These are phyloP conservation scores for Fusarium sp. DNA, from an alignment of 2,329 filamentous ascomycete genomes.

Conservation along the genomic window DNA sequence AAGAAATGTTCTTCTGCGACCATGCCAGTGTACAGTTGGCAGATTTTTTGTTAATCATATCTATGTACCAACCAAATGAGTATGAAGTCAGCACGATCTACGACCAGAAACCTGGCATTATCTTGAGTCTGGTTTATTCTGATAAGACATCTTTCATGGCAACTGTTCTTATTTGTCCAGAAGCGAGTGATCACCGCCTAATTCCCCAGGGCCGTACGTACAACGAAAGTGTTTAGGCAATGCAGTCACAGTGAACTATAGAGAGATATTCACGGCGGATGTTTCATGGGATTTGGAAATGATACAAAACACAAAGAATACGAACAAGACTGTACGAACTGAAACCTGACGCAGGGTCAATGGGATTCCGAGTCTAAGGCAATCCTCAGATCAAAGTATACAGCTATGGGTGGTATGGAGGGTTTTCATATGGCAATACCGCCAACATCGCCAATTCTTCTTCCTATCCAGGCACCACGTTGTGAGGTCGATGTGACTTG, in stretches of 20 bases:
- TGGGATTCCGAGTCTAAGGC: background rate
- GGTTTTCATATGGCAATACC: background rate
- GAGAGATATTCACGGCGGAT: background rate
- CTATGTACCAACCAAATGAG: background rate
- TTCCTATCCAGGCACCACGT: background rate
- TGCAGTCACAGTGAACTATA: background rate
- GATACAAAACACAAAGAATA: background rate
- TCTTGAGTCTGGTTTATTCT: background rate
- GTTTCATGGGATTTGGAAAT: background rate
- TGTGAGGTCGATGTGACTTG: constrained; percentile 8
- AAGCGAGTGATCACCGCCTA: background rate
- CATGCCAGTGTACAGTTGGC: background rate
- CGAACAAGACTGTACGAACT: background rate
- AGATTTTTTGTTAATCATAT: background rate
- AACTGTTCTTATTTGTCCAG: background rate
- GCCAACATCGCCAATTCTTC: background rate
- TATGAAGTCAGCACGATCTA: too few species aligned
- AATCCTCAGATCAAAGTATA: background rate
- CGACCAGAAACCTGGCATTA: background rate
- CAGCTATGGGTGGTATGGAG: background rate
- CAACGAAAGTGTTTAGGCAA: background rate
- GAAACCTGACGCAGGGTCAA: background rate
- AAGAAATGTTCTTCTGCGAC: background rate
- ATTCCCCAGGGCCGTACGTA: too few species aligned
- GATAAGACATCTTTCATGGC: background rate